Evolutionary conservation across 108 stramenopile species (phyloP), one percentile per base, ranked within the genome.

Genomic region (Fragilaria crotonensis): DNA sequence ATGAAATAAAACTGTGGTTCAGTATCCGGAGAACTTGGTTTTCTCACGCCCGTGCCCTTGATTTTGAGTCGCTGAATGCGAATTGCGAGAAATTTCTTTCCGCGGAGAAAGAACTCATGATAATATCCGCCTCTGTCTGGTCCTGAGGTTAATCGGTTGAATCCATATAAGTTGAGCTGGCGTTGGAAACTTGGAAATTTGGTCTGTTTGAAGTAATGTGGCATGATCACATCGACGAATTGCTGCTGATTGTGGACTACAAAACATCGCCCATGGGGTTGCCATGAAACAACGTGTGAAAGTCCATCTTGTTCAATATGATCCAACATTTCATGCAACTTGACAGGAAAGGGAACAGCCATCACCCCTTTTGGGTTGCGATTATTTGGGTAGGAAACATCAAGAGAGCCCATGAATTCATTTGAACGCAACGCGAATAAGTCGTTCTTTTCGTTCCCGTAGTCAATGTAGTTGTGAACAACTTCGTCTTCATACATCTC

Each of bases 211-310:
- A 94, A 94, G 56, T 70, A 81, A 17, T 73, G 66, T 2, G 84
- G 79, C 33, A 85, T 60, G 33, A 85, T 66, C 11, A 60, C 77
- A 11, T 66, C 72, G 11, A 67, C 65, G 51, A 92, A 94, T n/a
- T 76, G 76, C 64, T 92, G 76, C 0, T 78, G 83, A 54, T 95
- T 78, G 66, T 85, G 81, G n/a, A 96, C 86, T 27, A 87, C 53
- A 59, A 95, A 91, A 72, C 76, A 84, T 48, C 83, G 64, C 41
- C 95, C 92, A 55, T 94, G 81, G 9, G 80, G 74, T 59, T 81
- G 82, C 89, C 89, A 94, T 26, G 83, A 79, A 3, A 94, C 81
- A 36, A 85, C 68, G 62, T 84, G 32, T 25, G 66, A 73, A 29
- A 71, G 64, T 9, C 81, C 83, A 21, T 73, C 75, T 3, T 52